Base-by-base conservation (phyloP, 1,139 yeast genomes). In the Candida mesenterica region DNA sequence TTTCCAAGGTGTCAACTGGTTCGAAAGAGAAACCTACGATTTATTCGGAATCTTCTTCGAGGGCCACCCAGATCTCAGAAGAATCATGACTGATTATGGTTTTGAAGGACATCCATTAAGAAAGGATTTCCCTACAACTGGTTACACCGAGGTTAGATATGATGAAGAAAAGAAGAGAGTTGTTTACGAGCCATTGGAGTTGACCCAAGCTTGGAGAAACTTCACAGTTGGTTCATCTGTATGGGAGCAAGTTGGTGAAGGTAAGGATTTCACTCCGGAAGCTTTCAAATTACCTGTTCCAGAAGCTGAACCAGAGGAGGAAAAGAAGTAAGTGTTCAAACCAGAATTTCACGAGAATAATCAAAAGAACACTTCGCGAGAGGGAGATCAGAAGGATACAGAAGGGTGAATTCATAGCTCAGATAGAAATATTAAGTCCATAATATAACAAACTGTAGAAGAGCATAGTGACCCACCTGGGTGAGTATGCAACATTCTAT, bases 201-300 rank as follows among this genome's bases (percentile, higher is more conserved):
- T 86, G 60, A 83, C 95, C 29, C 96, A 86, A 67, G 95, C 95
- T 19, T 87, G 88, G 78, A 80, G 96, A 73, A 83, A 86, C 69
- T 87, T 87, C 65, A 72, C 87, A 26, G 95, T 85, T 38, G 95
- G 95, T 34, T 79, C 92, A 17, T 79, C 94, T 28, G 88, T 83
- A 38, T 87, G 95, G 95, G 95, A 87, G 62, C 95, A 85, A 50
- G 92, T 85, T 49, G 95, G 96, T 43, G 85, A 82, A 31, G 96
- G 96, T 55, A 72, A 78, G 48, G 95, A 87, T 59, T 79, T 74
- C 50, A 78, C 94, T 24, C 96, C 96, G 8, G 90, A 82, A 44
- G 63, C 77, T 15, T 86, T 86, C 72, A 82, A 82, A 62, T 77
- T 86, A 56, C 95, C 95, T 38, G 74, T 80, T 38, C 94, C 95